phyloP scores from a whole-genome alignment of 2,329 filamentous ascomycete species.

The Fusarium humuli region DNA sequence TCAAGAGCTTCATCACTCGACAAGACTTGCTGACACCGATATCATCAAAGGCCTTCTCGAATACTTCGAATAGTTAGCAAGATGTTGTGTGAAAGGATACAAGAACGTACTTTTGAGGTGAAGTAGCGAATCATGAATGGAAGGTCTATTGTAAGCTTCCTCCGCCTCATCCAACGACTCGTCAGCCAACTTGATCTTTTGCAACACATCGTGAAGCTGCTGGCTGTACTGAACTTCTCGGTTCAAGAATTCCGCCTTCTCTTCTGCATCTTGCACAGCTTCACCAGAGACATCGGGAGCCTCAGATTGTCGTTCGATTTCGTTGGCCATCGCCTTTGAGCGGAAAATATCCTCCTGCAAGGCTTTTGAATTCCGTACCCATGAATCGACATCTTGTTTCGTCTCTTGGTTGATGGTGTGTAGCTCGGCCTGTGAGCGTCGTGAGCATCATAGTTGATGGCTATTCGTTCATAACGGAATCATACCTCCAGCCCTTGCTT shows the following conservation, averaged over 20 bases:
- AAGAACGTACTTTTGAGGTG: slow-evolving; percentile 64
- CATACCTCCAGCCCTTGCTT: slow-evolving; percentile 56
- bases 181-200: slow-evolving; percentile 67
- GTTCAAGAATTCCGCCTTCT: slow-evolving; percentile 66
- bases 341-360: slow-evolving; percentile 87
- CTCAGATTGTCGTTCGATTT: slow-evolving; percentile 83
- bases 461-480: slow-evolving; percentile 7
- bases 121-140: slow-evolving; percentile 67
- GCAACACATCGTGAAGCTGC: slow-evolving; percentile 65
- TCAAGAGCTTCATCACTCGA: slow-evolving; percentile 72
- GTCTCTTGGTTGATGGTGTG: slow-evolving; percentile 80
- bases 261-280: slow-evolving; percentile 63
- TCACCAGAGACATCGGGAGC: slow-evolving; percentile 66
- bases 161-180: slow-evolving; percentile 73
- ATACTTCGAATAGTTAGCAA: slow-evolving; percentile 55
- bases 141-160: slow-evolving; percentile 63
- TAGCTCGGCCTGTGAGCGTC: slow-evolving; percentile 67
- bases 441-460: slow-evolving; percentile 34
- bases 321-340: slow-evolving; percentile 81
- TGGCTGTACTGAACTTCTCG: slow-evolving; percentile 69
- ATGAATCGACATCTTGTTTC: slow-evolving; percentile 82
- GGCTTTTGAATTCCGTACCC: slow-evolving; percentile 86
- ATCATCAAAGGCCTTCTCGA: slow-evolving; percentile 67
- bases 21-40: slow-evolving; percentile 72
- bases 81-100: not conserved